phyloP scores from a whole-genome alignment of 2,329 filamentous ascomycete genomes.

The Orbilia brochopaga region DNA sequence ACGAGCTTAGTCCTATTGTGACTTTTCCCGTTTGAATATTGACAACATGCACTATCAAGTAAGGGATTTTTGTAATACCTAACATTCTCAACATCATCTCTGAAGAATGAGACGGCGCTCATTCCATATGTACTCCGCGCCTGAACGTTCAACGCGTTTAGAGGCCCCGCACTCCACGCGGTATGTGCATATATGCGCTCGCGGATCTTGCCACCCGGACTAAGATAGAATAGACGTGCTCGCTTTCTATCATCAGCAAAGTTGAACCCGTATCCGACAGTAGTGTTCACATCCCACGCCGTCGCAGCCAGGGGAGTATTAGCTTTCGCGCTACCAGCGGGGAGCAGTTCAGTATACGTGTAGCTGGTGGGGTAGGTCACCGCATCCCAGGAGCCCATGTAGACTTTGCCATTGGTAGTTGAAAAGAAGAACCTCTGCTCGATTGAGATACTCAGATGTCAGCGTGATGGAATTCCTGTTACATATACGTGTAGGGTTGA shows the following conservation, averaged over 20 bases:
- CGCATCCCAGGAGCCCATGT: constrained; percentile 24
- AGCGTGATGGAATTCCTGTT: too few species aligned
- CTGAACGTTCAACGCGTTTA: constrained; percentile 1
- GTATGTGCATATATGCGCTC: constrained; percentile 19
- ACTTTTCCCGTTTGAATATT: too few species aligned
- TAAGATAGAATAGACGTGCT: constrained; percentile 18
- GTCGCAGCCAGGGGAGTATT: constrained; percentile 19
- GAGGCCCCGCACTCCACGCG: constrained; percentile 16
- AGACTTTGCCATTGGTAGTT: constrained; percentile 36
- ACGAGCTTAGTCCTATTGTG: too few species aligned
- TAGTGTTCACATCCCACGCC: constrained; percentile 22
- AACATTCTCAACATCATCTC: constrained; percentile 26
- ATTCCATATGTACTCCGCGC: constrained; percentile 19
- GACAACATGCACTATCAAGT: too few species aligned
- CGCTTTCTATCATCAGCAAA: constrained; percentile 18
- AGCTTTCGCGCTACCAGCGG: constrained; percentile 25
- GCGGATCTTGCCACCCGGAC: constrained; percentile 14
- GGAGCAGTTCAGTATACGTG: constrained; percentile 27
- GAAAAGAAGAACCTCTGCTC: constrained; percentile 41
- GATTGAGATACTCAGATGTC: not conserved
- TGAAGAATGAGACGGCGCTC: constrained; percentile 24
- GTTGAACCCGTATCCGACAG: constrained; percentile 19
- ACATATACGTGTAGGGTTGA: too few species aligned
- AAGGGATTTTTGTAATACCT: too few species aligned
- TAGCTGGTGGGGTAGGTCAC: not conserved